Evolutionary conservation across 306 rosid genomes (phyloP).

Genomic region (Prunus mongolica): DNA sequence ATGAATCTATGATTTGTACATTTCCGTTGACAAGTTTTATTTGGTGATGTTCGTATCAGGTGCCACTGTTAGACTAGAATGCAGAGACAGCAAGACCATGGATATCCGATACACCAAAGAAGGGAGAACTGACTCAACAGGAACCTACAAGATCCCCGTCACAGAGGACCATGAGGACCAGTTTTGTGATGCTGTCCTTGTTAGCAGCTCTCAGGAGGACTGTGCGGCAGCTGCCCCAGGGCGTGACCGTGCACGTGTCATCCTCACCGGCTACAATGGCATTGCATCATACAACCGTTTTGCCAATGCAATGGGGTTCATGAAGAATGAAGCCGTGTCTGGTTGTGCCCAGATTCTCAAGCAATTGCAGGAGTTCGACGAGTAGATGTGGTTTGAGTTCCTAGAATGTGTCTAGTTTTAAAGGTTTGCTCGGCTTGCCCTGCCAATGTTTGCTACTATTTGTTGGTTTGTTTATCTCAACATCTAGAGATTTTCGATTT

Average conservation of each 20-base stretch:
- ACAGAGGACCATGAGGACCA: constrained; percentile 63
- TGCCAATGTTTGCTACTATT: constrained; percentile 22
- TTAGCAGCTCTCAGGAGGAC: constrained; percentile 52
- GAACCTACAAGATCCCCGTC: constrained; percentile 49
- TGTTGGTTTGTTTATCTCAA: constrained; percentile 40
- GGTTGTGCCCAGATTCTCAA: constrained; percentile 61
- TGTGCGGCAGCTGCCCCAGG: constrained; percentile 51
- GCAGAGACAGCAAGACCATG: constrained; percentile 46
- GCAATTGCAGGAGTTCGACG: constrained; percentile 64
- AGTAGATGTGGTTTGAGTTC: constrained; percentile 33
- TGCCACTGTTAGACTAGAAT: constrained; percentile 69
- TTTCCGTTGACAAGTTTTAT: neutral
- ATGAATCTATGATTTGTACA: neutral
- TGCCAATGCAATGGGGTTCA: constrained; percentile 72
- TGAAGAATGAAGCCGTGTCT: constrained; percentile 33
- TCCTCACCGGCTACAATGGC: constrained; percentile 75
- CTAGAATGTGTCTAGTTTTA: constrained; percentile 9
- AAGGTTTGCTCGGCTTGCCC: constrained; percentile 15
- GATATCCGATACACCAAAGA: constrained; percentile 42
- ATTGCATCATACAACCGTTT: constrained; percentile 51
- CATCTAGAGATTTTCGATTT: constrained; percentile 29
- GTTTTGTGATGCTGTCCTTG: constrained; percentile 60
- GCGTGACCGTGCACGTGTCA: constrained; percentile 76
- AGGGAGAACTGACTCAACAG: constrained; percentile 53
- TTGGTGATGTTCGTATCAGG: constrained; percentile 31